These are phyloP conservation scores for Helotiales sp. DNA, from an alignment of 2,329 filamentous ascomycete species.

Conservation along the genomic window DNA sequence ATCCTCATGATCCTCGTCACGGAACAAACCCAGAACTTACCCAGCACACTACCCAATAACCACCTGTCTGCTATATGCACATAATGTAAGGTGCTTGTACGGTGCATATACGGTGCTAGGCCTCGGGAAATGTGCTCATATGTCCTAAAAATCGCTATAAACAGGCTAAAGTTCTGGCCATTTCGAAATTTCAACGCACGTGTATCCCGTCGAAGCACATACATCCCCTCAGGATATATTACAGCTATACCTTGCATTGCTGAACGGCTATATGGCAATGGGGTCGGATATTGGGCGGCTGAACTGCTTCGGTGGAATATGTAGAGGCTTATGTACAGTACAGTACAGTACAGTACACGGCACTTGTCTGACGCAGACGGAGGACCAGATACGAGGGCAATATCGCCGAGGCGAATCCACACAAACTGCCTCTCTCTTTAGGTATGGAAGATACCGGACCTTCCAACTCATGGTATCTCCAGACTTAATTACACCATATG, in stretches of 20 bases:
- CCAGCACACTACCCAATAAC: too few relatives aligned
- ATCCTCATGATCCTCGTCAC: neutral
- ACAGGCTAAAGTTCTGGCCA: neutral
- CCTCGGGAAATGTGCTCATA: neutral
- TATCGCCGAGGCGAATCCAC: neutral
- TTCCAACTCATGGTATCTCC: too few relatives aligned
- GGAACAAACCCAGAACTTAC: neutral
- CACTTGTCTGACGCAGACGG: too few relatives aligned
- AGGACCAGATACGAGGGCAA: too few relatives aligned
- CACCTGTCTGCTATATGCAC: neutral
- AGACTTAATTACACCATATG: too few relatives aligned
- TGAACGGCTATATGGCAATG: neutral
- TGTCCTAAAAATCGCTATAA: neutral
- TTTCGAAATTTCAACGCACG: neutral
- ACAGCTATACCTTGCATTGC: neutral
- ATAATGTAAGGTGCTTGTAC: neutral
- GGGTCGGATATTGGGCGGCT: neutral
- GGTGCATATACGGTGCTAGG: neutral
- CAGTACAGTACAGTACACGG: neutral
- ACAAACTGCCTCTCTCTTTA: too few relatives aligned
- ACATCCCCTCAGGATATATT: neutral
- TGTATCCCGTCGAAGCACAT: neutral
- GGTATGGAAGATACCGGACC: neutral
- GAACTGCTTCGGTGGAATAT: neutral
- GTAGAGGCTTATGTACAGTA: neutral